Conservation (phyloP, 129 eudicot genomes). For the Tanacetum coccineum region DNA sequence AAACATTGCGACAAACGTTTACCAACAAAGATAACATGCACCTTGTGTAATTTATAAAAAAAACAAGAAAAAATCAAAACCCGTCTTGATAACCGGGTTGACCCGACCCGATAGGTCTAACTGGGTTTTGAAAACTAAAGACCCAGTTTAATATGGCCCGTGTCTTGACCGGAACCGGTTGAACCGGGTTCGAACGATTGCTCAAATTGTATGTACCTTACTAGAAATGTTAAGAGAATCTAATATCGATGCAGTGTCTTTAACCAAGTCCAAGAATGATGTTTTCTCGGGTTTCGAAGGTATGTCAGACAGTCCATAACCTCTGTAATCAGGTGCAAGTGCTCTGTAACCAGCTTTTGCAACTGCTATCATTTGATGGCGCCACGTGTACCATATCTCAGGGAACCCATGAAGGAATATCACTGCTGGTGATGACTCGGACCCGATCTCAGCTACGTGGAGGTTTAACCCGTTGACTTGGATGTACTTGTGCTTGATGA, state of each 20-base stretch:
- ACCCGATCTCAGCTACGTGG: slow-evolving; percentile 31
- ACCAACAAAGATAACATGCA: no score
- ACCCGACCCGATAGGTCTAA: no score
- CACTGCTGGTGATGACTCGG: slow-evolving; percentile 19
- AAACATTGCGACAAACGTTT: no score
- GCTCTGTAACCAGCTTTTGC: slow-evolving; percentile 34
- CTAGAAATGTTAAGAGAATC: slow-evolving; percentile 28
- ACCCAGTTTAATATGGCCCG: no score
- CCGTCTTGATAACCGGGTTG: no score
- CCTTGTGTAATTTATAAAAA: no score
- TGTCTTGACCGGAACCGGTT: no score
- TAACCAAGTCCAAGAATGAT: slow-evolving; percentile 28
- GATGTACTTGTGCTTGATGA: slow-evolving; percentile 23
- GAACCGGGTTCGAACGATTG: no score
- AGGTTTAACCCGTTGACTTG: slow-evolving; percentile 27
- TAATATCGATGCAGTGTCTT: slow-evolving; percentile 31
- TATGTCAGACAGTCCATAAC: slow-evolving; percentile 35
- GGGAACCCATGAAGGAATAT: slow-evolving; percentile 35
- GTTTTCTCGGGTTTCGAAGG: slow-evolving; percentile 35
- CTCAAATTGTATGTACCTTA: slow-evolving; percentile 22
- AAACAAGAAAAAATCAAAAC: no score
- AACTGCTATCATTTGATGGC: slow-evolving; percentile 30
- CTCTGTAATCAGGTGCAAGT: slow-evolving; percentile 34
- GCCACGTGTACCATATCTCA: slow-evolving; percentile 36
- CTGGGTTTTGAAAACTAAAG: no score